phyloP scores from a whole-genome alignment of 768 basidiomycete genomes.

The Ramaria sp. region DNA sequence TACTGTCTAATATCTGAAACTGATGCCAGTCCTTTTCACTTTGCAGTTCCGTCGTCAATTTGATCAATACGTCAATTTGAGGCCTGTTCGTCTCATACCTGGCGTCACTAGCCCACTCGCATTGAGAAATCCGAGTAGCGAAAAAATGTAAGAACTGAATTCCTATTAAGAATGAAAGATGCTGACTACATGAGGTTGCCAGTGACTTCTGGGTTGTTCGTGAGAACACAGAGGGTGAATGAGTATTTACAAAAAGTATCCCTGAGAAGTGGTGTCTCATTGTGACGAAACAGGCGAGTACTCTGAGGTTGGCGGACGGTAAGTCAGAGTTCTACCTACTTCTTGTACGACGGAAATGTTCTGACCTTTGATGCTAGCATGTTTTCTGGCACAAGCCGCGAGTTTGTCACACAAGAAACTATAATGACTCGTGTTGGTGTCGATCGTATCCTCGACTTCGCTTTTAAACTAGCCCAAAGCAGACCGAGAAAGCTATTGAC shows the following conservation, averaged over 20 bases:
- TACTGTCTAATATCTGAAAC: too few relatives aligned
- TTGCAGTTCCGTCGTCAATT: conserved; percentile 38
- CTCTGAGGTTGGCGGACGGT: conserved; percentile 8
- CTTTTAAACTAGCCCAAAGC: conserved; percentile 40
- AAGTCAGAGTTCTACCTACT: background rate
- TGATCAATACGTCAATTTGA: conserved; percentile 39
- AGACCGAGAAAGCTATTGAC: conserved; percentile 40
- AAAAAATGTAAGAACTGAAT: conserved; percentile 3
- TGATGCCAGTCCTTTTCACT: too few relatives aligned
- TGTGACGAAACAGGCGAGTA: conserved; percentile 1
- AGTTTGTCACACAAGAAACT: conserved; percentile 27
- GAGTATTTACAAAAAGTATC: conserved; percentile 19
- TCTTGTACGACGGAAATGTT: background rate
- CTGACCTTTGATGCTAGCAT: conserved; percentile 27
- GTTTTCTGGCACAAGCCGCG: conserved; percentile 18
- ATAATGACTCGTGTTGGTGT: conserved; percentile 42
- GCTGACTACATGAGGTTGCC: background rate
- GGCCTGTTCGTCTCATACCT: conserved; percentile 38
- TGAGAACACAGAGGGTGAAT: conserved; percentile 50
- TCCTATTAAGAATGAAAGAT: background rate
- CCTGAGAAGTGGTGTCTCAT: background rate
- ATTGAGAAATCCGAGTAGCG: conserved; percentile 26
- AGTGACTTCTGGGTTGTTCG: conserved; percentile 46
- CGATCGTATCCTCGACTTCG: conserved; percentile 39
- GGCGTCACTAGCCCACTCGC: conserved; percentile 38